Evolutionary conservation across 2,329 filamentous ascomycete species (phyloP).

Genomic region (Truncatella angustata): DNA sequence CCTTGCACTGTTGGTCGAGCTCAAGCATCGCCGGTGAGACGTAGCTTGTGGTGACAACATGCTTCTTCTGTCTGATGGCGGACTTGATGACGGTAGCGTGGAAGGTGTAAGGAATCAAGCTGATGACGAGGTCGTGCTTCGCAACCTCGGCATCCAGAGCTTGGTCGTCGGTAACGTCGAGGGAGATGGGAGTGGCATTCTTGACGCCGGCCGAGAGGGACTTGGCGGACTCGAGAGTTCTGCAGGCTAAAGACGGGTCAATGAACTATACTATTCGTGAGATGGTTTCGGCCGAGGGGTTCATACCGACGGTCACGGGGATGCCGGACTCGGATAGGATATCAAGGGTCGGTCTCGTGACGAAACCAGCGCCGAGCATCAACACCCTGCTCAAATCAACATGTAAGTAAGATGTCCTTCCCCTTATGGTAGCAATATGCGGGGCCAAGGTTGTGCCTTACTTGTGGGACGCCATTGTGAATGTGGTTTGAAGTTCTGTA

Average conservation of each 20-base stretch:
- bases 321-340: constrained; percentile 60
- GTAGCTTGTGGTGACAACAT: constrained; percentile 94
- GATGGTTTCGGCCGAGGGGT: background rate
- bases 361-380: constrained; percentile 44
- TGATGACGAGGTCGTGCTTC: constrained; percentile 77
- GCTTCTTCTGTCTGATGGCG: constrained; percentile 89
- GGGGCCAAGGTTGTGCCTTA: constrained; percentile 9
- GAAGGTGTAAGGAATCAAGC: constrained; percentile 87
- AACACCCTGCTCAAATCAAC: background rate
- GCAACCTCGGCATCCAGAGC: constrained; percentile 79
- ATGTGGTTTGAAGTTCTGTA: background rate
- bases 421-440: background rate
- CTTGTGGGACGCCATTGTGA: constrained; percentile 13
- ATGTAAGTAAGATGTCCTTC: background rate
- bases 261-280: constrained; percentile 28
- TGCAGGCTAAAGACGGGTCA: constrained; percentile 55
- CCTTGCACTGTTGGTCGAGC: constrained; percentile 79
- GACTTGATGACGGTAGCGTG: constrained; percentile 89
- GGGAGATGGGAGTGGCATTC: constrained; percentile 72
- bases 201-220: constrained; percentile 70
- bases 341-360: constrained; percentile 64
- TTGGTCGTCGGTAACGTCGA: constrained; percentile 75
- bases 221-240: constrained; percentile 75
- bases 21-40: constrained; percentile 91
- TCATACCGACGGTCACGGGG: constrained; percentile 61